Evolutionary conservation across 768 basidiomycete genomes (phyloP).

Genomic region (Suillus subalutaceus): DNA sequence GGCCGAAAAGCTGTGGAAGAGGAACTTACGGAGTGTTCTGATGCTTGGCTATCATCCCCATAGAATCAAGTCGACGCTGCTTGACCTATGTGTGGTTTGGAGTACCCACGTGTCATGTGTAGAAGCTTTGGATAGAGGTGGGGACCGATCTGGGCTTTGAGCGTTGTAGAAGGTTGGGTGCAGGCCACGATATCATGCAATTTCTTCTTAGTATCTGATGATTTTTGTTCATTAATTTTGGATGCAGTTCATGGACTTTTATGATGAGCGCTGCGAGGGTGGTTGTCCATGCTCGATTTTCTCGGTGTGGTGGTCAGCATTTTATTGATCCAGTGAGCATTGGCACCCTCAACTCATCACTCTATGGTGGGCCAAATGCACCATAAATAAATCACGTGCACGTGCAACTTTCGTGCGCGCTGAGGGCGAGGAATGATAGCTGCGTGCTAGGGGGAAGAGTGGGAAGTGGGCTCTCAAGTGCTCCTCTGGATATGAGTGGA

Average conservation of each 20-base stretch:
- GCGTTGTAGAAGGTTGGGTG: neutral
- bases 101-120: neutral
- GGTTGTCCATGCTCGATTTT: no score
- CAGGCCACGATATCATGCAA: slow-evolving; percentile 2
- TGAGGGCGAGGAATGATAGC: no score
- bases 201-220: neutral
- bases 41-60: neutral
- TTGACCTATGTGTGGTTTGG: neutral
- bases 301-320: no score
- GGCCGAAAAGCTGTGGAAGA: slow-evolving; percentile 76
- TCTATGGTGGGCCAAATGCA: no score
- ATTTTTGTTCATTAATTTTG: neutral
- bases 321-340: no score
- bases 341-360: no score
- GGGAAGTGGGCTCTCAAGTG: no score
- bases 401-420: no score
- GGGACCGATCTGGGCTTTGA: neutral
- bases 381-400: no score
- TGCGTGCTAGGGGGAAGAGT: no score
- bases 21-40: slow-evolving; percentile 46
- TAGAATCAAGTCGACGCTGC: neutral
- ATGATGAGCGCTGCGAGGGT: neutral
- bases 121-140: neutral
- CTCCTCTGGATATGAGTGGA: no score
- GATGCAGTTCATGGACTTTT: neutral